These are phyloP conservation scores for Phaseolus lunatus DNA, from an alignment of 306 rosid genomes.

Conservation along the genomic window DNA sequence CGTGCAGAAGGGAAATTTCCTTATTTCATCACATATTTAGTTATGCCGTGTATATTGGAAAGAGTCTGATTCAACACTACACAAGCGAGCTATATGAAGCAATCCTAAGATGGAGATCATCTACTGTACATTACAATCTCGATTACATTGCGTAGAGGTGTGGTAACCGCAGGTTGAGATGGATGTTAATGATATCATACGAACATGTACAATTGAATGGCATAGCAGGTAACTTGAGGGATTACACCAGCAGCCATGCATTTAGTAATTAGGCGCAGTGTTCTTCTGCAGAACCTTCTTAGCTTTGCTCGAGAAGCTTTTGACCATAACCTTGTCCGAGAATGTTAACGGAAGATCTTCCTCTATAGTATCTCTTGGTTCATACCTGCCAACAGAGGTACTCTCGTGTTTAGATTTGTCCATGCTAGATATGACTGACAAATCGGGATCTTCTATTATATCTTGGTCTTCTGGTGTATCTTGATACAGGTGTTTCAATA, in stretches of 20 bases:
- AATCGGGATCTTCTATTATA: constrained; percentile 42
- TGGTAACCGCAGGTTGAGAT: not conserved
- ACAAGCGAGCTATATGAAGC: constrained; percentile 28
- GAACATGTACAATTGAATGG: not conserved
- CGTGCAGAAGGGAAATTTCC: not conserved
- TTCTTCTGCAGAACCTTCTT: constrained; percentile 51
- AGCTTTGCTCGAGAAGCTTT: constrained; percentile 67
- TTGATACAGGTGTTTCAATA: constrained; percentile 77
- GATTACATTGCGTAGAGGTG: not conserved
- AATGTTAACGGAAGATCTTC: constrained; percentile 90
- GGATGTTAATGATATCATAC: not conserved
- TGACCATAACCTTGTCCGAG: constrained; percentile 56
- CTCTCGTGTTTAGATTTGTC: constrained; percentile 48
- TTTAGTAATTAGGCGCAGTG: constrained; percentile 29
- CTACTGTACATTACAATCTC: constrained; percentile 35
- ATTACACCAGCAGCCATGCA: not conserved
- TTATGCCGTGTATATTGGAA: constrained; percentile 38
- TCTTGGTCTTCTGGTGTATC: constrained; percentile 55
- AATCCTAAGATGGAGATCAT: constrained; percentile 38
- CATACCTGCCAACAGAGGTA: constrained; percentile 57
- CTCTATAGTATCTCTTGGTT: constrained; percentile 57
- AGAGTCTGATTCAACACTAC: constrained; percentile 23
- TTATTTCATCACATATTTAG: not conserved
- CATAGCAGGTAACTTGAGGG: not conserved
- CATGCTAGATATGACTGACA: constrained; percentile 34